Percentiles rank a stretch among this genome's conserved stretches.
These are phyloP conservation scores for Chrysopogon serrulatus DNA, from an alignment of 176 grass and related monocot genomes.

Conservation along the genomic window DNA sequence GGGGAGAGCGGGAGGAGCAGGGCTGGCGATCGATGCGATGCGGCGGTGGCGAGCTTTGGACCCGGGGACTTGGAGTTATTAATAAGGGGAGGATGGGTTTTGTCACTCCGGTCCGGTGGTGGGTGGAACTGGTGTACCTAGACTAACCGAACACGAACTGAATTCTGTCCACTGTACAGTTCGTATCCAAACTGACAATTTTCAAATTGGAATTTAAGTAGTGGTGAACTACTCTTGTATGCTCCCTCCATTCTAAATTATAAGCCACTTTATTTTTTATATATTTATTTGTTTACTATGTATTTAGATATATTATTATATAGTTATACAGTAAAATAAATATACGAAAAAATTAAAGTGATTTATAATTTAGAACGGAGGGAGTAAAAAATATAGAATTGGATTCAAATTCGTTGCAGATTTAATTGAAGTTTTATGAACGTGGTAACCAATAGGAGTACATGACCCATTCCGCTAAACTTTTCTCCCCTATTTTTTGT, in stretches of 20 bases:
- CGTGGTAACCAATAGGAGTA: too few relatives aligned
- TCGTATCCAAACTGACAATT: neutral
- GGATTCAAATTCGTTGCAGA: neutral
- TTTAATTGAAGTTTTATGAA: too few relatives aligned
- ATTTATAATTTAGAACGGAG: too few relatives aligned
- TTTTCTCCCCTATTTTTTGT: too few relatives aligned
- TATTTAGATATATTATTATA: too few relatives aligned
- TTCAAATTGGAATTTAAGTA: neutral
- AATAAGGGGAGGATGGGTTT: neutral
- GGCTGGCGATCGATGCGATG: neutral
- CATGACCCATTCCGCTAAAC: too few relatives aligned
- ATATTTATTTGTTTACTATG: too few relatives aligned
- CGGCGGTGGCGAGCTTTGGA: neutral
- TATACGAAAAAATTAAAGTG: too few relatives aligned
- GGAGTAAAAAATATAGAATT: neutral
- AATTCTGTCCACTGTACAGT: neutral
- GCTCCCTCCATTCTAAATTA: too few relatives aligned
- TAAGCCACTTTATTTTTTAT: too few relatives aligned
- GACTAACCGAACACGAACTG: neutral
- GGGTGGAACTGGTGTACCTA: slow-evolving; percentile 37
- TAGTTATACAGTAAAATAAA: too few relatives aligned
- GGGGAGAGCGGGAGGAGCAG: neutral
- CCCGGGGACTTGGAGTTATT: neutral
- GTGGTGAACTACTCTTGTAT: too few relatives aligned
- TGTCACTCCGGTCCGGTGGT: neutral